These are phyloP conservation scores for Byssochlamys sp. DNA, from an alignment of 2,329 filamentous ascomycete genomes.

Conservation along the genomic window DNA sequence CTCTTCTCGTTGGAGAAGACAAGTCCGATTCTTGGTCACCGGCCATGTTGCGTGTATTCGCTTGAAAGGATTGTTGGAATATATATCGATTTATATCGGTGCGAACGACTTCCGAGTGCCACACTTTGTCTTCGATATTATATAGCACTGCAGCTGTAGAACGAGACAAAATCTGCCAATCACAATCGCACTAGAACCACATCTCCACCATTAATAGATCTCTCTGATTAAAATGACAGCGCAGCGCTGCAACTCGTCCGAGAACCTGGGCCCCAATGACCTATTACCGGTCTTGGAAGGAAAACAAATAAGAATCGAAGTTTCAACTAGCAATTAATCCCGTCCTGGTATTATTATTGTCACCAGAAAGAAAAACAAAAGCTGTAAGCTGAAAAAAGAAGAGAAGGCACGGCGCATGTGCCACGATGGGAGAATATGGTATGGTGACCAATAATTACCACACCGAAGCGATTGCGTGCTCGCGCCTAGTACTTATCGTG, in stretches of 20 bases:
- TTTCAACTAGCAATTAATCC: neutral
- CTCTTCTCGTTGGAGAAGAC: neutral
- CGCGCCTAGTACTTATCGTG: constrained; percentile 2
- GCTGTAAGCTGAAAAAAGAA: neutral
- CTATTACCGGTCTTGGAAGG: neutral
- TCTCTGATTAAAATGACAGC: neutral
- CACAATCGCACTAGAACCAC: neutral
- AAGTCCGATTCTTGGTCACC: neutral
- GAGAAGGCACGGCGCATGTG: neutral
- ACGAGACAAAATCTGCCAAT: neutral
- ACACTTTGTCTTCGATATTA: neutral
- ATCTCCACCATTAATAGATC: neutral
- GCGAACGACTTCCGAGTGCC: neutral
- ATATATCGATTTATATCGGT: neutral
- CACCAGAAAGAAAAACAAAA: neutral
- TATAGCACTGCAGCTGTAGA: neutral
- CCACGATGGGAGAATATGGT: neutral
- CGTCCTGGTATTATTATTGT: neutral
- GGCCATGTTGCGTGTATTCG: neutral
- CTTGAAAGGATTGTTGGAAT: neutral
- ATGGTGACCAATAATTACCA: neutral
- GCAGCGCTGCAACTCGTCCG: too few relatives aligned
- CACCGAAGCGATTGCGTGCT: neutral
- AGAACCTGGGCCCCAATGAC: neutral
- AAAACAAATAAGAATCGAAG: neutral